Base-by-base conservation (phyloP, 2,329 filamentous ascomycete genomes). In the Aureobasidium zeae region DNA sequence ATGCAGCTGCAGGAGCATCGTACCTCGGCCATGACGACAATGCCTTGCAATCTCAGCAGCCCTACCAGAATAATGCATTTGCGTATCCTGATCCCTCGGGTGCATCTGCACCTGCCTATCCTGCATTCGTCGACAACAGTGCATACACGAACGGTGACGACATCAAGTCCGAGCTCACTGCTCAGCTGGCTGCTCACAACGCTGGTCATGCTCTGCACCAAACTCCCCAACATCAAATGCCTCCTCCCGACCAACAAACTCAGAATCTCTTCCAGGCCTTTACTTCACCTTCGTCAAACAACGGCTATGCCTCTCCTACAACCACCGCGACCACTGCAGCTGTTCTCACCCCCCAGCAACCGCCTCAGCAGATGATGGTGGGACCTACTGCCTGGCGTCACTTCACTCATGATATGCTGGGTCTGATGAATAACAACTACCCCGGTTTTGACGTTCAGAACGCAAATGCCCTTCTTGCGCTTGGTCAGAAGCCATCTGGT, bases 391-490 rank as follows among this genome's bases (percentile, higher is more conserved):
- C 58, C 1, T 61, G 58, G 58, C 52, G 55, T 15, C 51, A 55
- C 19, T 61, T 59, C 42, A 49, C 57, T 7, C 53, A 56, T 34
- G 48, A 52, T 19, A 55, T 59, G 51, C 33, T 48, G 10, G 44
- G 21, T 17, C 28, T 31, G 13, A 36, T 48, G 16, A 45, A 22
- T n/a, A 33, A 21, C 11, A 43, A 42, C 16, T 21, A 56, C 55
- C 29, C 60, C 55, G 53, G 56, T 22, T 59, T 63, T 19, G 62
- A 60, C 38, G 51, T 64, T n/a, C 61, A 61, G 46, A 60, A 58
- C 17, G 62, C 63, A 20, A 63, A 55, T 17, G 62, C 62, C 1
- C 56, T 65, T 21, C 62, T 65, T 54, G 56, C 60, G 55, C 36
- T 57, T 4, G 55, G 58, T 7, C n/a, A 55, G 59, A 25, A 58